Evolutionary conservation across 2,329 filamentous ascomycete species (phyloP).

Genomic region (Colletotrichum kahawae): DNA sequence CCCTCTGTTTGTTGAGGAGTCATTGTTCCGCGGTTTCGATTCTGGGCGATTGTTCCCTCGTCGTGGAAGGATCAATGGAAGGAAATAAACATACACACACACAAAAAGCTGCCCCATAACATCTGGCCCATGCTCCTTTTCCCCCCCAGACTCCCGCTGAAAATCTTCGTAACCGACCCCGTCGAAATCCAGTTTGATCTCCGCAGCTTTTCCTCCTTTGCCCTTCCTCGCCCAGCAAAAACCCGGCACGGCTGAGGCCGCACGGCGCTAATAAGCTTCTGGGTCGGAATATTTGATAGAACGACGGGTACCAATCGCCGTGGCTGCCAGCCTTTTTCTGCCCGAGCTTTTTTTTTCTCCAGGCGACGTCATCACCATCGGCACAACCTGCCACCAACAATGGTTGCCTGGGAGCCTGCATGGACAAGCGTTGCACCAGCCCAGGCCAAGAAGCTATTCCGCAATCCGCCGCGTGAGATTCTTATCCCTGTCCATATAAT

Average conservation of each 20-base stretch:
- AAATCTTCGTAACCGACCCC: not conserved
- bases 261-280: not conserved
- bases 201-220: not conserved
- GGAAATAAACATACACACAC: not conserved
- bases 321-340: not conserved
- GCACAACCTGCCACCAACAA: not conserved
- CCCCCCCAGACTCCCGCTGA: not conserved
- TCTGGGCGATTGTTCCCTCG: not conserved
- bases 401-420: not conserved
- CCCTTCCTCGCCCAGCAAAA: not conserved
- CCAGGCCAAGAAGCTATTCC: not conserved
- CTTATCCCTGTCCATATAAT: not conserved
- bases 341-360: not conserved
- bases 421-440: not conserved
- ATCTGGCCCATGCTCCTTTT: not conserved
- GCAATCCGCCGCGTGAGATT: not conserved
- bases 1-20: not conserved
- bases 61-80: not conserved
- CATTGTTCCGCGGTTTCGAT: not conserved
- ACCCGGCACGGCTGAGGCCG: slow-evolving; percentile 9
- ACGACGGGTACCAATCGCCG: not conserved
- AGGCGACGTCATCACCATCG: not conserved
- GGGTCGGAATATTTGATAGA: not conserved
- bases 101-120: not conserved
- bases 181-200: not conserved